Base-by-base conservation (phyloP, 768 basidiomycete species). In the Pisolithus sp. region DNA sequence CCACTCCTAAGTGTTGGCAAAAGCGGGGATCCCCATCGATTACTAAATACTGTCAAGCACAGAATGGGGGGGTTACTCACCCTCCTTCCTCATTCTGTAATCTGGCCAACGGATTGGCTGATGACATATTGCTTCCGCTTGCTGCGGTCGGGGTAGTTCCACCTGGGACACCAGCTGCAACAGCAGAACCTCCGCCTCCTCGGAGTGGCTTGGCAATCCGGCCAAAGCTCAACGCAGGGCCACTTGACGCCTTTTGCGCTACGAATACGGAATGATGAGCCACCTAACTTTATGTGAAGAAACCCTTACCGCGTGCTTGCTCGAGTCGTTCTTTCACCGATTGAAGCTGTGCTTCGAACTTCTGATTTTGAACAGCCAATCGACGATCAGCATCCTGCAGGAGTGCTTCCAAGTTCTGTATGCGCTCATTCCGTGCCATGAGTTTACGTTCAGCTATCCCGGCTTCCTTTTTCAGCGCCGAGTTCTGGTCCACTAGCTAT, bases 401-500 rank as follows among this genome's bases (percentile, higher is more conserved):
- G 36, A 96, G 73, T 3, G 86, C 83, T 69, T 99, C 96, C 56
- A 99, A 78, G 70, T 93, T 95, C 73, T 93, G 89, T 73, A 99
- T 98, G 60, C 96, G 86, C 69, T 98, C 96, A 64, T 97, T 97
- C 51, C 96, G 85, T 36, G 94, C 93, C 59, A 96, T 79, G 24
- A 99, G 73, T 72, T 97, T 97, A 61, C 94, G 87, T 70, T 99
- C 96, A 50, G 95, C 92, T 58, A 95, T 89, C 20, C 91, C 93
- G 30, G 93, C 89, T 70, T 98, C 96, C 73, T 95, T 97, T 81
- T 98, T 98, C 59, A 99, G 74, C 12, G 87, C 81, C 12, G 93
- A 89, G 72, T 98, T 98, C 73, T 99, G 96, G 70, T 99, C 95
- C 49, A 98, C 95, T 56, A 99, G 87, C 93, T 98, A 53, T 34